Evolutionary conservation across 352 stramenopile species (phyloP).

Genomic region (Phytophthora crassamura): DNA sequence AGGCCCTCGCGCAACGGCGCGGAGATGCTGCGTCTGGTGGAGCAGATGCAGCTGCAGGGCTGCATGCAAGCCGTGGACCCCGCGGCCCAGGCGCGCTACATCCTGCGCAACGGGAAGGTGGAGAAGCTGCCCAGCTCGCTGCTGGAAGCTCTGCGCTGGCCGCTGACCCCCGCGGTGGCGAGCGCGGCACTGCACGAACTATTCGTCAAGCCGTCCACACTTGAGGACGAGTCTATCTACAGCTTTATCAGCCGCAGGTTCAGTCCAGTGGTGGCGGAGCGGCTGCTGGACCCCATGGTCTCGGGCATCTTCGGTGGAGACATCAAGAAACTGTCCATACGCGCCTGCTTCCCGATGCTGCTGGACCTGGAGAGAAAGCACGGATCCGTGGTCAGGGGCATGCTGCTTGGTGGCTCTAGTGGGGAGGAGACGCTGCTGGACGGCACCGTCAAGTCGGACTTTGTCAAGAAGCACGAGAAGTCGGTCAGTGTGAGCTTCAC

Average conservation of each 20-base stretch:
- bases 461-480: constrained; percentile 70
- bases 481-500: constrained; percentile 89
- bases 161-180: constrained; percentile 58
- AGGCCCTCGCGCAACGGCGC: constrained; percentile 84
- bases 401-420: constrained; percentile 55
- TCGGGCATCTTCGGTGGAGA: constrained; percentile 91
- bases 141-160: constrained; percentile 68
- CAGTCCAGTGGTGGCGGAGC: constrained; percentile 78
- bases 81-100: constrained; percentile 72
- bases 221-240: constrained; percentile 85
- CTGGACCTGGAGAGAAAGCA: constrained; percentile 78
- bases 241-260: constrained; percentile 82
- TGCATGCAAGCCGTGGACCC: constrained; percentile 73
- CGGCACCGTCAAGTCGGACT: constrained; percentile 70
- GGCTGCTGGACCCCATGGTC: constrained; percentile 78
- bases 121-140: constrained; percentile 75
- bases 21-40: constrained; percentile 86
- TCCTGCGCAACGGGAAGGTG: constrained; percentile 73
- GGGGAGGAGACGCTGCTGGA: constrained; percentile 65
- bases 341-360: constrained; percentile 83
- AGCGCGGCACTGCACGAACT: constrained; percentile 74
- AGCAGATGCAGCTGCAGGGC: constrained; percentile 72
- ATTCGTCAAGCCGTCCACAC: constrained; percentile 44
- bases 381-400: constrained; percentile 80
- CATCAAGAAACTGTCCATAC: constrained; percentile 78